Evolutionary conservation across 2,329 filamentous ascomycete species (phyloP).

Genomic region (Ascochyta koolunga): DNA sequence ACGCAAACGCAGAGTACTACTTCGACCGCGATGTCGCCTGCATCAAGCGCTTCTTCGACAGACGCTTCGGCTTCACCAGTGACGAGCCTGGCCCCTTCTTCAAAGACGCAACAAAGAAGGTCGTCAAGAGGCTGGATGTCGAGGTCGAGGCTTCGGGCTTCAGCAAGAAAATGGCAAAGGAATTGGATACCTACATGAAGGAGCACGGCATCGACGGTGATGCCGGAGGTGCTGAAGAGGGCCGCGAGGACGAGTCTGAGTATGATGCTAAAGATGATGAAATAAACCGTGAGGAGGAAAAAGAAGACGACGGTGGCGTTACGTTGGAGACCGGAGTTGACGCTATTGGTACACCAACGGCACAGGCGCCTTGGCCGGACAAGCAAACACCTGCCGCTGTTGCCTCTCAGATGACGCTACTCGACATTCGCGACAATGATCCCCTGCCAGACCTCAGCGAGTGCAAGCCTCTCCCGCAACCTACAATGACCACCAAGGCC

Average conservation of each 20-base stretch:
- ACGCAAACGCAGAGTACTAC: constrained; percentile 93
- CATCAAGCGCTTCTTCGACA: constrained; percentile 90
- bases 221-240: constrained; percentile 46
- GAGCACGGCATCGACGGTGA: constrained; percentile 66
- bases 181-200: constrained; percentile 89
- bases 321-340: not conserved
- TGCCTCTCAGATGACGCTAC: constrained; percentile 43
- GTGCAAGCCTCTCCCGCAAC: constrained; percentile 32
- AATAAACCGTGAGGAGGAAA: not conserved
- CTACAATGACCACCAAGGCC: constrained; percentile 41
- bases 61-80: constrained; percentile 85
- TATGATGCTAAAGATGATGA: constrained; percentile 18
- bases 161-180: constrained; percentile 95
- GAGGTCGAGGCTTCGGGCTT: constrained; percentile 92
- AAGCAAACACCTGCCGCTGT: constrained; percentile 21
- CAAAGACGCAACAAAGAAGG: constrained; percentile 77
- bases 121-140: constrained; percentile 78
- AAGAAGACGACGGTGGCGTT: not conserved
- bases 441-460: constrained; percentile 41
- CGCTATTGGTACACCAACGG: not conserved
- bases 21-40: constrained; percentile 96
- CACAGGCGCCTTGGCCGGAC: not conserved
- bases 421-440: constrained; percentile 46
- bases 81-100: constrained; percentile 85
- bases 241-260: constrained; percentile 25